Base-by-base conservation (phyloP, 371 early-diverging fungal species). In the Choanephora cucurbitarum region DNA sequence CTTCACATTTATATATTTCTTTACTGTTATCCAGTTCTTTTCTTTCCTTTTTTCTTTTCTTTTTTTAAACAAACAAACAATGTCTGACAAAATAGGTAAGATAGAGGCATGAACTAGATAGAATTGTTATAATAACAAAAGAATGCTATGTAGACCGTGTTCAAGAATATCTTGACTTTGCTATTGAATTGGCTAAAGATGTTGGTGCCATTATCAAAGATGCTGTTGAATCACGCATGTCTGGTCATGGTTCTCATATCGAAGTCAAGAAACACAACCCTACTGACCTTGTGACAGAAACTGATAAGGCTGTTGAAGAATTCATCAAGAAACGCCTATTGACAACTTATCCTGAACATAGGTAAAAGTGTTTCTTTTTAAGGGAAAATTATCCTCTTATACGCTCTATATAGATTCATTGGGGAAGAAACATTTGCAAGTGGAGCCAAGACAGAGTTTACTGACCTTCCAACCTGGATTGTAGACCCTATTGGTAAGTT, bases 391-490 rank as follows among this genome's bases (percentile, higher is more conserved):
- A 33, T 13, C 33, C 7, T 48, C 17, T n/a, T 21, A 3, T 17
- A 13, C 19, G 4, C 66, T 32, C 10, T 4, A 1, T 23, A 24
- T 64, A 81, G 81, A 14, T 91, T 95, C 54, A 89, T 96, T 44
- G 95, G 96, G 42, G 93, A 94, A 64, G 94, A 96, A 57, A 83
- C 87, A 2, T 75, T 81, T 40, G 87, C 84, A 18, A 75, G 72
- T 49, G 90, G 87, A 18, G 81, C 83, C 37, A 79, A 77, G 18
- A 75, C 81, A 50, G 64, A 64, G 18, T 72, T 90, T 57, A 90
- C 90, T 9, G 70, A 90, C 55, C 76, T 80, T 5, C 93, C 93
- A 9, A 94, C 95, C 3, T 94, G 95, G 94, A 89, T 95, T 54
- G 88, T 95, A 5, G 95, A 96, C 62, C 96, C 96, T 4, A 87